Base-by-base conservation (phyloP, 2,329 filamentous ascomycete species). In the Alternaria burnsii region DNA sequence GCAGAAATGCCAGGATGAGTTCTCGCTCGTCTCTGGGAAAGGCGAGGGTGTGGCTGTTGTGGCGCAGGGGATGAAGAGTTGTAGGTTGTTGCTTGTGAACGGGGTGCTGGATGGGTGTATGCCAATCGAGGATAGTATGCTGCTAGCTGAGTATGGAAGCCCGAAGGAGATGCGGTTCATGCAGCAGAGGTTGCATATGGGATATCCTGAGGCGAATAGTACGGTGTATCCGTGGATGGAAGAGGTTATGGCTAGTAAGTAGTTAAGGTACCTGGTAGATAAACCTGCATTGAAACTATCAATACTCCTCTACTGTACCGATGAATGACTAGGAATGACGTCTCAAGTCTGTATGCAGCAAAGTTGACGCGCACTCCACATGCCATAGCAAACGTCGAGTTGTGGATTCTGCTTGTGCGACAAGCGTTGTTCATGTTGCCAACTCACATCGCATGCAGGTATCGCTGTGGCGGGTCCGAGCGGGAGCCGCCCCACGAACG, bases 101-200 rank as follows among this genome's bases (percentile, higher is more conserved):
- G 83, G 86, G 0, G 81, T 82, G 20, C 75, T 84, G 30, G 86
- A 88, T 71, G 85, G 86, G 71, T 87, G 87, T 62, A 88, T 88
- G 76, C 86, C 86, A 0, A 82, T 88, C 26, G 86, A 88, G 70
- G 86, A 88, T 71, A 83, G 84, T 56, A 82, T 85, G 68, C 70
- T 87, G 55, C 79, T 84, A 24, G 71, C 86, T 10, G 79, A 83
- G 61, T 82, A 84, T 69, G 86, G 85, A 8, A 72, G 76, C 4
- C 81, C 83, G 8, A 88, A 87, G 76, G 80, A 84, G 71, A 84
- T 80, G 56, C 78, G 77, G 28, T 82, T 84, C 46, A 71, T 84
- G 0, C 61, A 71, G n/a, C 74, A 71, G 0, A 77, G 76, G 52
- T 75, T 79, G 68, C 82, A 84, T 64, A 84, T 84, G 82, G 82